A percentile compares a stretch with the other conserved stretches of the same genome.
Conservation (phyloP, 2,329 filamentous ascomycete genomes). For the Piedraia hortae region DNA sequence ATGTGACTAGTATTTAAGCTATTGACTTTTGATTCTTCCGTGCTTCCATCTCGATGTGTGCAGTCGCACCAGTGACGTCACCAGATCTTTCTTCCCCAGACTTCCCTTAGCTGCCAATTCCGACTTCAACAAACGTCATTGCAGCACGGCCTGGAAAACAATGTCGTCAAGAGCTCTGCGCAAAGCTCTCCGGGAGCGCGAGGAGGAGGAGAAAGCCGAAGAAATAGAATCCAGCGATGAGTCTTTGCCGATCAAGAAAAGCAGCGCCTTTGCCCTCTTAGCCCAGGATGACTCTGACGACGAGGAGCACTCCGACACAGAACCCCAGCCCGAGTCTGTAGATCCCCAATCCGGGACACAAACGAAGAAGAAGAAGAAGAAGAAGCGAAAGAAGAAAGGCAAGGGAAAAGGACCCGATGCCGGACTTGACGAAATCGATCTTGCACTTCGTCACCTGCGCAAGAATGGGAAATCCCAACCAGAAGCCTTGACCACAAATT, state of each 20-base stretch:
- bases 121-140: too few relatives aligned
- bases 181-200: slow-evolving; percentile 33
- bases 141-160: too few relatives aligned
- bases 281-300: slow-evolving; percentile 15
- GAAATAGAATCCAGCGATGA: slow-evolving; percentile 14
- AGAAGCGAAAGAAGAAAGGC: slow-evolving; percentile 24
- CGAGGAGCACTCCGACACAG: slow-evolving; percentile 9
- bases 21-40: too few relatives aligned
- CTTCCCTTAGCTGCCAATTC: too few relatives aligned
- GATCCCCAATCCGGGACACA: slow-evolving; percentile 11
- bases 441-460: slow-evolving; percentile 30
- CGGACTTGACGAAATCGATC: slow-evolving; percentile 37
- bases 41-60: too few relatives aligned
- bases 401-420: slow-evolving; percentile 3
- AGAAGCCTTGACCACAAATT: slow-evolving; percentile 13
- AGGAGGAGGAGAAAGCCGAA: slow-evolving; percentile 24
- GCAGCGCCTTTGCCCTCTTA: slow-evolving; percentile 22
- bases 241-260: slow-evolving; percentile 12
- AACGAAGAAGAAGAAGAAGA: slow-evolving; percentile 33
- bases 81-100: too few relatives aligned
- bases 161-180: slow-evolving; percentile 42
- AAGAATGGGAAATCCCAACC: slow-evolving; percentile 5
- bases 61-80: too few relatives aligned
- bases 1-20: too few relatives aligned
- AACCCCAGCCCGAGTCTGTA: slow-evolving; percentile 11